Conservation (phyloP, 1,139 yeast species). For the Geotrichum fermentans region DNA sequence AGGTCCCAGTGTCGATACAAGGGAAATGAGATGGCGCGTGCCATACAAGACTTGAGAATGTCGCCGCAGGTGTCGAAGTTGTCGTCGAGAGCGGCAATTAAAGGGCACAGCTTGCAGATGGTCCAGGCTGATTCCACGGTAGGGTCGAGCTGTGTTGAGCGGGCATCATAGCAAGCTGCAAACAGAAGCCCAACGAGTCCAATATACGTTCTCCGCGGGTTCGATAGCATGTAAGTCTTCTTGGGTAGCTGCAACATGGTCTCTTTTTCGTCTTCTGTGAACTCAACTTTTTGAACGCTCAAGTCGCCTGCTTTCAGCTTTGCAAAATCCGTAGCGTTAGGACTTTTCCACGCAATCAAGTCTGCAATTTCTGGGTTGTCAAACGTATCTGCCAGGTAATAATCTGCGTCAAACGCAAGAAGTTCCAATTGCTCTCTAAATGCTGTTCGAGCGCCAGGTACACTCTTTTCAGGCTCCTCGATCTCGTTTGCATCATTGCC, state of each 20-base stretch:
- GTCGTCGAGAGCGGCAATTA: slow-evolving; percentile 65
- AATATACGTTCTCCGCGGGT: slow-evolving; percentile 51
- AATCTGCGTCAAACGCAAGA: slow-evolving; percentile 79
- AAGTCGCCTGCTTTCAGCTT: slow-evolving; percentile 3
- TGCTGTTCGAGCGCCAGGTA: slow-evolving; percentile 52
- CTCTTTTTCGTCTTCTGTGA: slow-evolving; percentile 57
- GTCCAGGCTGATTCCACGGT: slow-evolving; percentile 93
- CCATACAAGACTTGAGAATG: slow-evolving; percentile 53
- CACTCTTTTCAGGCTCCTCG: slow-evolving; percentile 66
- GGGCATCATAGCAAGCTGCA: slow-evolving; percentile 65
- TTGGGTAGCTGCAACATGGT: slow-evolving; percentile 65
- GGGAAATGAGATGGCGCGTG: slow-evolving; percentile 77
- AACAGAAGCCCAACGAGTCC: slow-evolving; percentile 63
- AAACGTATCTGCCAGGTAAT: slow-evolving; percentile 79
- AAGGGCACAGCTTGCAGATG: slow-evolving; percentile 78
- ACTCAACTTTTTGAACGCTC: slow-evolving; percentile 42
- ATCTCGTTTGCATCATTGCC: slow-evolving; percentile 81
- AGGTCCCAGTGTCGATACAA: slow-evolving; percentile 68
- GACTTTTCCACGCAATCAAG: slow-evolving; percentile 56
- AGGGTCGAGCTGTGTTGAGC: slow-evolving; percentile 73
- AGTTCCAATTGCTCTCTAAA: slow-evolving; percentile 69
- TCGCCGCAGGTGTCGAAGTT: slow-evolving; percentile 48
- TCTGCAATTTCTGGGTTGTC: slow-evolving; percentile 47
- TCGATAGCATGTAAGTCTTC: slow-evolving; percentile 46
- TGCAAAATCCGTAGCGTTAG: slow-evolving; percentile 39